Evolutionary conservation across 1,284 basidiomycete species (phyloP).

Genomic region (Malassezia equina): DNA sequence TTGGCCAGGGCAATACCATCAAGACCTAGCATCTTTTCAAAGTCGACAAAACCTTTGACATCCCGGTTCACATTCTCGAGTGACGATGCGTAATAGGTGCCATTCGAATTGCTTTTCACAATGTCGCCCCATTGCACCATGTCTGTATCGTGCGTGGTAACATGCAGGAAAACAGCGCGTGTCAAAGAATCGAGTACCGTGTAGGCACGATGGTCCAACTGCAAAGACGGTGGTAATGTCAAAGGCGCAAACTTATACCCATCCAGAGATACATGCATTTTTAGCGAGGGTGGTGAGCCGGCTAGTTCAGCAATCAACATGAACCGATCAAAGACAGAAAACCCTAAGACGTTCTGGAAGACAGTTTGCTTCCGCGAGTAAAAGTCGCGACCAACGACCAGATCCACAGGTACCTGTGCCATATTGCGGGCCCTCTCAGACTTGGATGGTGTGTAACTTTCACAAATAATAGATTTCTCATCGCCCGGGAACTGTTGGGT

Average conservation of each 20-base stretch:
- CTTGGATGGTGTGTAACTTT: constrained; percentile 62
- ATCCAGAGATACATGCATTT: constrained; percentile 79
- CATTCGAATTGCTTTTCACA: constrained; percentile 91
- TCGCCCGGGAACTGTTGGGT: constrained; percentile 67
- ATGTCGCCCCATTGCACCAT: constrained; percentile 78
- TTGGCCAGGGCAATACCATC: constrained; percentile 93
- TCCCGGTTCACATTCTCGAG: constrained; percentile 83
- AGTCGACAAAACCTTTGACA: constrained; percentile 77
- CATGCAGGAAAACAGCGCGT: constrained; percentile 82
- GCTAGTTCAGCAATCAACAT: constrained; percentile 80
- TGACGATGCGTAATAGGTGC: constrained; percentile 84
- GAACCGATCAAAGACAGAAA: constrained; percentile 91
- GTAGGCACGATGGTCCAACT: constrained; percentile 77
- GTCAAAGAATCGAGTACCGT: constrained; percentile 91
- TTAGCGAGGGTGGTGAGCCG: constrained; percentile 13
- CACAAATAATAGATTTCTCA: constrained; percentile 78
- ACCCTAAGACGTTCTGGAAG: constrained; percentile 80
- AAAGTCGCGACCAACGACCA: constrained; percentile 69
- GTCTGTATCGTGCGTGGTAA: constrained; percentile 69
- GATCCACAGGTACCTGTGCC: constrained; percentile 56
- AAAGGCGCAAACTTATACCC: constrained; percentile 73
- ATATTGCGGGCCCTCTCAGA: not conserved
- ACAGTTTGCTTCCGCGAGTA: constrained; percentile 61
- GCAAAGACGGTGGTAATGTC: constrained; percentile 78
- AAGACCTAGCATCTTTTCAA: constrained; percentile 91